Conservation (phyloP, 441 rosid genomes). For the Populus hybrid region DNA sequence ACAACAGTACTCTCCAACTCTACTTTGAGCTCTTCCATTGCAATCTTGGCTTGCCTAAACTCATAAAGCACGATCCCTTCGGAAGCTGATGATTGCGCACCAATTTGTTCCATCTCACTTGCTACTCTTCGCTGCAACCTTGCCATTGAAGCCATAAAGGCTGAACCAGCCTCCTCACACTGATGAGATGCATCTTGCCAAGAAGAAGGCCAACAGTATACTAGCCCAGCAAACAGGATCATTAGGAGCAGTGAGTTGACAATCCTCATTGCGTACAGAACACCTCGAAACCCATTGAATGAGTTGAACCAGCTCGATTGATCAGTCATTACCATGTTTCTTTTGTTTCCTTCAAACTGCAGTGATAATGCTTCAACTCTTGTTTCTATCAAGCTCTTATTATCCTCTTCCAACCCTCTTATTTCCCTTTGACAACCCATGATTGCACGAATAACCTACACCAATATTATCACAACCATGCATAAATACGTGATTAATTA, state of each 20-base stretch:
- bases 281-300: conserved; percentile 75
- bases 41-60: conserved; percentile 48
- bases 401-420: conserved; percentile 35
- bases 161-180: conserved; percentile 37
- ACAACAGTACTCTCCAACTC: conserved; percentile 42
- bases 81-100: conserved; percentile 33
- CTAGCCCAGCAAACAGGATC: conserved; percentile 58
- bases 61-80: conserved; percentile 46
- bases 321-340: conserved; percentile 15
- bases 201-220: conserved; percentile 50
- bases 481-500: not conserved
- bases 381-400: conserved; percentile 36
- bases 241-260: conserved; percentile 60
- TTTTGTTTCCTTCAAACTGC: conserved; percentile 22
- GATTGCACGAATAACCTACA: conserved; percentile 35
- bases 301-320: conserved; percentile 44
- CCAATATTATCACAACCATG: not conserved
- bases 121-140: conserved; percentile 61
- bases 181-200: conserved; percentile 14
- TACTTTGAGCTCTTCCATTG: conserved; percentile 62
- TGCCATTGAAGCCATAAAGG: conserved; percentile 50
- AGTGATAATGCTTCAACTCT: conserved; percentile 29
- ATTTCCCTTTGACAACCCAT: conserved; percentile 36
- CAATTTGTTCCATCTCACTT: conserved; percentile 43
- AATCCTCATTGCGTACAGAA: conserved; percentile 67